These are phyloP conservation scores for Cyberlindnera nakhonratchasimensis DNA, from an alignment of 805 yeast species.

Conservation along the genomic window DNA sequence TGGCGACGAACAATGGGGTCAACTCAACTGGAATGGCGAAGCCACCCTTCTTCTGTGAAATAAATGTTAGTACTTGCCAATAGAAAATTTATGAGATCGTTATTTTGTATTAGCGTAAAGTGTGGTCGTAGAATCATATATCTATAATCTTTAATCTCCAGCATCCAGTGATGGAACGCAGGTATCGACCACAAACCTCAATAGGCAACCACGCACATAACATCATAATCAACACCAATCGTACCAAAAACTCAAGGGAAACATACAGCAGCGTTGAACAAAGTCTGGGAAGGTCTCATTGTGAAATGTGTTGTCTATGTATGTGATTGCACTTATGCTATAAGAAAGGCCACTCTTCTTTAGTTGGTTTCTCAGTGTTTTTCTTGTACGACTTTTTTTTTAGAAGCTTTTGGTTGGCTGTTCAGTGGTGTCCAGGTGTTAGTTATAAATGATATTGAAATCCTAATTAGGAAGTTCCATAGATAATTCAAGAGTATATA, in stretches of 20 bases:
- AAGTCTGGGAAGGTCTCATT: constrained; percentile 50
- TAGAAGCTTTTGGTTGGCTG: constrained; percentile 19
- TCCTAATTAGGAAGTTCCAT: constrained; percentile 8
- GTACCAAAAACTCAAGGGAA: background rate
- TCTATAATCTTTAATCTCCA: no score
- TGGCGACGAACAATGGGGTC: constrained; percentile 54
- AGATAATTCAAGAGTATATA: background rate
- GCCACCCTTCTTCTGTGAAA: constrained; percentile 36
- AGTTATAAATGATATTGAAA: background rate
- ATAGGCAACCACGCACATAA: background rate
- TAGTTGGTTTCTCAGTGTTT: no score
- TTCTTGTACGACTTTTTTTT: constrained; percentile 12
- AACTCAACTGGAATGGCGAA: constrained; percentile 49
- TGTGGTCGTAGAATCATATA: no score
- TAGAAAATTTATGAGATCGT: no score
- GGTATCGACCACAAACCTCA: background rate
- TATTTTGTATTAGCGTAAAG: no score
- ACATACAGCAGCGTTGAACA: constrained; percentile 45
- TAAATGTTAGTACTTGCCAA: constrained; percentile 17
- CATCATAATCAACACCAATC: background rate
- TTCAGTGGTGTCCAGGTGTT: constrained; percentile 11
- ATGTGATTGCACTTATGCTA: no score
- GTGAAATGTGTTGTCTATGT: background rate
- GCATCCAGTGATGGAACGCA: no score
- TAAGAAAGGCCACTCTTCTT: no score